Evolutionary conservation across 1,139 yeast genomes (phyloP), one percentile per base, ranked within the genome.

Genomic region (Geotrichum siamense): DNA sequence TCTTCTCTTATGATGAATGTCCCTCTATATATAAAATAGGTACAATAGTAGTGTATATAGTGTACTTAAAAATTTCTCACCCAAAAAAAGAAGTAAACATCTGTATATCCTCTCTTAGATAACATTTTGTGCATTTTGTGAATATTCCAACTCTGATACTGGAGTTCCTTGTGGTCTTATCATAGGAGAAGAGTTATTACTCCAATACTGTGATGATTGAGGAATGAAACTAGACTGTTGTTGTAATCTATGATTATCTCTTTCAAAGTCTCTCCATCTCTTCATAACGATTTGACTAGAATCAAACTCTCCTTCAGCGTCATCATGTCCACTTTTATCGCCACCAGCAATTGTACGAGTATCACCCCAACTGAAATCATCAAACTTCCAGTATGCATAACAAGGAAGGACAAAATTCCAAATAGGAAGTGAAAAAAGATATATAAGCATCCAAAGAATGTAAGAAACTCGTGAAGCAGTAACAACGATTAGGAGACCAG

Each of bases 321-420:
- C 77, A 46, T 78, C 87, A 60, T 85, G 94, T 28, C 78, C 83
- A 50, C 71, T 77, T 50, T 67, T 68, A 44, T 64, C 69, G 9
- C 78, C 93, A 37, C 91, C 94, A 16, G 77, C 78, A 48, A 91
- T 78, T 17, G 83, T 74, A 70, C 98, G 76, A 3, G 98, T 91
- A 53, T 89, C 97, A 63, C 98, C 98, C 98, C 98, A 91, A 57
- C 91, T 79, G 68, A 91, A 91, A 64, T 91, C 98, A 64, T 91
- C 98, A 65, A 91, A 91, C 64, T 89, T 89, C 98, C 98, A 91
- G 57, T 68, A 91, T 0, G 97, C 86, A 64, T 91, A 85, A 41
- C 78, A 62, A 2, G 98, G 98, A 45, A 91, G 71, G 4, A 89
- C 81, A 60, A 91, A 84, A 63, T 91, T 91, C 98, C 98, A 91